Conservation (phyloP, 148 eudicot species). For the Fallopia convolvulus region DNA sequence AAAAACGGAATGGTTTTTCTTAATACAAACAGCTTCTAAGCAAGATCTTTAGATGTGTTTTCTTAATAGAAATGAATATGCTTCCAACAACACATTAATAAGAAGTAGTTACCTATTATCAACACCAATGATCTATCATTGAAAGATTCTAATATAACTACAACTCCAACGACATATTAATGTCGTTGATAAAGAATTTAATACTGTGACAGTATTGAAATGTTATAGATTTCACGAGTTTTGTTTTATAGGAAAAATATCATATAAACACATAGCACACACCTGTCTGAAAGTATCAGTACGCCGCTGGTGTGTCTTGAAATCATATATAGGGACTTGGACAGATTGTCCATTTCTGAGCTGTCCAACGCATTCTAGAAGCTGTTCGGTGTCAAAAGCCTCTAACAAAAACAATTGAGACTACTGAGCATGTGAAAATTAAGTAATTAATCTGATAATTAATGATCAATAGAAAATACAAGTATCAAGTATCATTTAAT, state of each 20-base stretch:
- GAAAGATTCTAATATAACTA: neutral
- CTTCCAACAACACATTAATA: neutral
- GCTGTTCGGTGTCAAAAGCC: slow-evolving; percentile 97
- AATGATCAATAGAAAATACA: neutral
- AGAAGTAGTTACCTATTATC: neutral
- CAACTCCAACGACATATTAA: neutral
- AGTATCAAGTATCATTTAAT: neutral
- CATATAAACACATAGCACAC: neutral
- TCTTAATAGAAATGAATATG: neutral
- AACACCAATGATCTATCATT: neutral
- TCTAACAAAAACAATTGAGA: slow-evolving; percentile 35
- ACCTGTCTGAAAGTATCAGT: slow-evolving; percentile 87
- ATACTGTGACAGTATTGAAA: neutral
- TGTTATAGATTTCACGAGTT: neutral
- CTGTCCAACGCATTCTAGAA: slow-evolving; percentile 67
- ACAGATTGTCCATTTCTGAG: slow-evolving; percentile 65
- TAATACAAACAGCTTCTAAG: neutral
- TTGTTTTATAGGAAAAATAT: neutral
- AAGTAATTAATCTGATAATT: neutral
- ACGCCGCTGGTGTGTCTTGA: slow-evolving; percentile 80
- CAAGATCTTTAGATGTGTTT: neutral
- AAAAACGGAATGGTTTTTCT: neutral
- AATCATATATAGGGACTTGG: slow-evolving; percentile 87
- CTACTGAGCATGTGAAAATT: neutral
- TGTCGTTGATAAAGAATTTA: neutral